Evolutionary conservation across 768 basidiomycete genomes (phyloP).

Genomic region (Lactarius hengduanensis): DNA sequence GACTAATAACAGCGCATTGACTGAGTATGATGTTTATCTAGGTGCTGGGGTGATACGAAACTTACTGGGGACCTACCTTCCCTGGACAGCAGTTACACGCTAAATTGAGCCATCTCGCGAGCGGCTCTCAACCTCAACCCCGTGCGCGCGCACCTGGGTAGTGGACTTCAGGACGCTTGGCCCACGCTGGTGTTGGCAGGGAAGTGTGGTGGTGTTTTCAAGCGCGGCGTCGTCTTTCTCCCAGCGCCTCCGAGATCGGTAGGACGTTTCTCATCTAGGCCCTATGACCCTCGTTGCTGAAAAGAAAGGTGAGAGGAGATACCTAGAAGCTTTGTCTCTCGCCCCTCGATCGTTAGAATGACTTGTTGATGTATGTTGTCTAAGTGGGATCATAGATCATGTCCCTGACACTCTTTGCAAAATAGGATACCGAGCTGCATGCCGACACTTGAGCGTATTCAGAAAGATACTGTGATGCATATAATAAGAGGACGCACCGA

Average conservation of each 20-base stretch:
- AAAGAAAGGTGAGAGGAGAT: constrained; percentile 11
- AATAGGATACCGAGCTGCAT: constrained; percentile 70
- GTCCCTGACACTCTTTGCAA: constrained; percentile 67
- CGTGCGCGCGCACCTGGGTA: constrained; percentile 84
- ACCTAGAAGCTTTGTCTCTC: constrained; percentile 61
- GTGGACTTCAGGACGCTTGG: constrained; percentile 92
- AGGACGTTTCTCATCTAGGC: constrained; percentile 38
- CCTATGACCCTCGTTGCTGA: constrained; percentile 30
- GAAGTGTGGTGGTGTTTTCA: constrained; percentile 48
- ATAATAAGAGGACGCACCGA: constrained; percentile 50
- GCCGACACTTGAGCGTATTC: constrained; percentile 59
- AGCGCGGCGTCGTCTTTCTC: constrained; percentile 45
- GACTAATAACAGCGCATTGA: no score
- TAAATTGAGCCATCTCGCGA: constrained; percentile 8
- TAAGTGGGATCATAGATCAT: constrained; percentile 63
- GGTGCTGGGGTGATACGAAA: neutral
- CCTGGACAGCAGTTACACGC: neutral
- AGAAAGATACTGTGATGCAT: neutral
- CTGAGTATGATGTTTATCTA: neutral
- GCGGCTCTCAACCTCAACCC: constrained; percentile 37
- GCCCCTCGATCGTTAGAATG: constrained; percentile 57
- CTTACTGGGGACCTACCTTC: neutral
- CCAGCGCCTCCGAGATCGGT: constrained; percentile 46
- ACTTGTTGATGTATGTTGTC: constrained; percentile 47
- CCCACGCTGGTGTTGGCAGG: constrained; percentile 84